Percentiles rank a stretch among this genome's conserved stretches.
These are phyloP conservation scores for Asterochloris erici DNA, from an alignment of 139 green algal species.

Conservation along the genomic window DNA sequence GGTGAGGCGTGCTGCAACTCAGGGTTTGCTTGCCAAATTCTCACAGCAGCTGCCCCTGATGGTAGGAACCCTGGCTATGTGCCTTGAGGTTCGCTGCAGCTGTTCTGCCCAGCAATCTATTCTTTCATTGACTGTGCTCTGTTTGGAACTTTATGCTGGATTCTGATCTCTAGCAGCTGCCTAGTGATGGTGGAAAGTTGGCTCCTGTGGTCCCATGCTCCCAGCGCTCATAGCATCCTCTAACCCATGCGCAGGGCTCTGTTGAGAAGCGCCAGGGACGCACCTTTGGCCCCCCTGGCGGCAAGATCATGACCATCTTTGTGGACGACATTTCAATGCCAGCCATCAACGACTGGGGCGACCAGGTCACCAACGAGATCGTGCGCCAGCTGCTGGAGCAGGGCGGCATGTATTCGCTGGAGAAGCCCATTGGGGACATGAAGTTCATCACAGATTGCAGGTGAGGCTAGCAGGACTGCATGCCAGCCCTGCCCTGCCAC, in stretches of 20 bases:
- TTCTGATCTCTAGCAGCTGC: background rate
- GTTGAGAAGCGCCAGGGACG: conserved; percentile 94
- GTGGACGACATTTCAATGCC: conserved; percentile 95
- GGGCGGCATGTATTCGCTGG: conserved; percentile 88
- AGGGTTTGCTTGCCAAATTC: no score
- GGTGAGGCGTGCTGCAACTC: conserved; percentile 2
- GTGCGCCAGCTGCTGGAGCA: conserved; percentile 93
- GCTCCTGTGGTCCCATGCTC: background rate
- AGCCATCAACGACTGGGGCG: conserved; percentile 91
- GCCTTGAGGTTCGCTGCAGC: no score
- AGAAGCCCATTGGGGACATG: conserved; percentile 96
- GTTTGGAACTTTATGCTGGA: no score
- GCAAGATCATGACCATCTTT: conserved; percentile 87
- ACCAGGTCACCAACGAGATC: conserved; percentile 97
- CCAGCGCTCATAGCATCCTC: background rate
- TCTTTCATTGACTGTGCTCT: no score
- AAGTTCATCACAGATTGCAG: conserved; percentile 82
- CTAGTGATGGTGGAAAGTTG: no score
- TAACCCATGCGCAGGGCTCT: conserved; percentile 49
- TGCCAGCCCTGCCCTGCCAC: background rate
- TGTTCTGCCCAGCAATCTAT: no score
- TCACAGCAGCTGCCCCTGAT: no score
- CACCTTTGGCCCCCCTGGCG: conserved; percentile 85
- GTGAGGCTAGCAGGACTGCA: background rate
- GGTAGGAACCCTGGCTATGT: no score